These are phyloP conservation scores for Aspergillus pseudoviridinutans DNA, from an alignment of 2,329 filamentous ascomycete species.

Conservation along the genomic window DNA sequence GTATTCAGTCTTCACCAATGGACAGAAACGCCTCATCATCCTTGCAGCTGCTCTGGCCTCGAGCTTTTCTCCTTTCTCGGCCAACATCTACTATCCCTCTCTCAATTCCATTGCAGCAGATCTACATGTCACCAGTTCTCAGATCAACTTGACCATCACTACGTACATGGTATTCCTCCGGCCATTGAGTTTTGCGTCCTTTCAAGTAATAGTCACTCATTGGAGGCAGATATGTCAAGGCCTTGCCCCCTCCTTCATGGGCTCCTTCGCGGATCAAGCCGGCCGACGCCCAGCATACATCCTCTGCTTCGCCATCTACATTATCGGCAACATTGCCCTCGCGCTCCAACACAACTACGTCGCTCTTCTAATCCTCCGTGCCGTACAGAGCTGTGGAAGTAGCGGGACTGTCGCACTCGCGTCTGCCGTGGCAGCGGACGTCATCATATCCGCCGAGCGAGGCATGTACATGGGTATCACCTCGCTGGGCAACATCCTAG, in stretches of 20 bases:
- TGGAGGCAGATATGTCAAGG: constrained; percentile 45
- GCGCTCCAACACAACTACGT: constrained; percentile 37
- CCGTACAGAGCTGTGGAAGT: constrained; percentile 43
- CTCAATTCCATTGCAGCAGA: constrained; percentile 31
- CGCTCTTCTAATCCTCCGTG: constrained; percentile 35
- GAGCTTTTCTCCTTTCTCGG: constrained; percentile 41
- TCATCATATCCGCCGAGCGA: constrained; percentile 38
- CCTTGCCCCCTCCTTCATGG: constrained; percentile 47
- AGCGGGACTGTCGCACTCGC: constrained; percentile 40
- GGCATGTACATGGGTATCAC: constrained; percentile 41
- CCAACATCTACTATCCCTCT: constrained; percentile 44
- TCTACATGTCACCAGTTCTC: constrained; percentile 20
- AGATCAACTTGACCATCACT: constrained; percentile 28
- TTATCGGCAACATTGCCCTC: constrained; percentile 40
- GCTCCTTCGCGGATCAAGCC: constrained; percentile 45
- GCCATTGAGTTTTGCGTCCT: not conserved
- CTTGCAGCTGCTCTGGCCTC: constrained; percentile 37
- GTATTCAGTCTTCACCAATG: constrained; percentile 31
- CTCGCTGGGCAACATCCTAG: constrained; percentile 33
- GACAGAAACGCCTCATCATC: constrained; percentile 35
- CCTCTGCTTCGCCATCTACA: constrained; percentile 42
- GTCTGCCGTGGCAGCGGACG: constrained; percentile 40
- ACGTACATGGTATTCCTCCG: constrained; percentile 29
- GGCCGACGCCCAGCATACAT: constrained; percentile 49
- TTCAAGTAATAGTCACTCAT: not conserved